phyloP scores from a whole-genome alignment of 805 yeast genomes.

The Candida gorgasii region DNA sequence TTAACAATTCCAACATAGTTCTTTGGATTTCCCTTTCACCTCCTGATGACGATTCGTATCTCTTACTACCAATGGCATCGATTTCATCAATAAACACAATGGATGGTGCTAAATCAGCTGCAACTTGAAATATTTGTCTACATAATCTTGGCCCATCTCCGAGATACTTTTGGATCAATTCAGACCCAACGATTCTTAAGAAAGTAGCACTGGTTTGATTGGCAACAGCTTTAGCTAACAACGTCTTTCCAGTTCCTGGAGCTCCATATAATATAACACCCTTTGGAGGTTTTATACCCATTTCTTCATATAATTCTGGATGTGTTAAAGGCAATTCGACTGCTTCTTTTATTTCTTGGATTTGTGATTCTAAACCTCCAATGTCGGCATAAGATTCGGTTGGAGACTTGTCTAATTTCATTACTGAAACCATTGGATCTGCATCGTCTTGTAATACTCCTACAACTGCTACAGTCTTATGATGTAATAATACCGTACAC shows the following conservation, averaged over 20 bases:
- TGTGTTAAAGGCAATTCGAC: conserved; percentile 95
- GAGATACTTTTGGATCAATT: conserved; percentile 91
- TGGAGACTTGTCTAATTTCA: conserved; percentile 98
- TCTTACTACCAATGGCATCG: conserved; percentile 98
- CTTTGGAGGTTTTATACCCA: conserved; percentile 98
- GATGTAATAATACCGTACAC: conserved; percentile 91
- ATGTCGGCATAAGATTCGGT: conserved; percentile 95
- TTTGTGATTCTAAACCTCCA: conserved; percentile 94
- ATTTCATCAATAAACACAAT: conserved; percentile 98
- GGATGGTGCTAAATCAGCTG: conserved; percentile 97
- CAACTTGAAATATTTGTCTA: conserved; percentile 93
- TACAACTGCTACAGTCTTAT: conserved; percentile 93
- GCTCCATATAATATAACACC: conserved; percentile 97
- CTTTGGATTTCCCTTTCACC: conserved; percentile 98
- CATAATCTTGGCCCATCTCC: conserved; percentile 97
- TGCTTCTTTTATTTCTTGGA: conserved; percentile 96
- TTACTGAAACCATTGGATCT: conserved; percentile 95
- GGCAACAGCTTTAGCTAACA: conserved; percentile 96
- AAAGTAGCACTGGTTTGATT: conserved; percentile 97
- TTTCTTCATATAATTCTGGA: conserved; percentile 95
- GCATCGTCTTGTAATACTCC: conserved; percentile 98
- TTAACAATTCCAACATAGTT: conserved; percentile 93
- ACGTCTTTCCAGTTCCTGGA: conserved; percentile 96
- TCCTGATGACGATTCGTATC: conserved; percentile 95
- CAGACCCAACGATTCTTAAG: conserved; percentile 94